Evolutionary conservation across 208 protist genomes (phyloP).

Genomic region (Trypanosoma platydactyli): DNA sequence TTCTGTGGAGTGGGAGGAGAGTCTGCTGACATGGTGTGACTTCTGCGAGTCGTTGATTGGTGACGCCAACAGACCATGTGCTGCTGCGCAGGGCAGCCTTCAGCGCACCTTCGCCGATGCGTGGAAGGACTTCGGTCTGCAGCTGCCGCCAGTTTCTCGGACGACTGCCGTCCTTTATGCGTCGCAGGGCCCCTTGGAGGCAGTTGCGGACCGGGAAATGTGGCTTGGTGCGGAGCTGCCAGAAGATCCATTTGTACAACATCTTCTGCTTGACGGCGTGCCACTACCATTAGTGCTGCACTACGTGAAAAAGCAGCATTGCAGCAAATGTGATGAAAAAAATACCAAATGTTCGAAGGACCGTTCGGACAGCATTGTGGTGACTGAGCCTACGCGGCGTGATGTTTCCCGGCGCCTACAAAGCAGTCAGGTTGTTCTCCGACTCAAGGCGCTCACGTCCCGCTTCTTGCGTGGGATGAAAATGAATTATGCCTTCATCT

Average conservation of each 20-base stretch:
- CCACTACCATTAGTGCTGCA: constrained; percentile 37
- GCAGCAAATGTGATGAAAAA: not conserved
- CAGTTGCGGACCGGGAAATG: constrained; percentile 51
- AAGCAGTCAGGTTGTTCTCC: constrained; percentile 39
- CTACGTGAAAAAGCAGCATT: constrained; percentile 9
- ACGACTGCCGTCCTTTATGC: constrained; percentile 47
- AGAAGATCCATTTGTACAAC: constrained; percentile 45
- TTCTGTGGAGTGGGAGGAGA: constrained; percentile 50
- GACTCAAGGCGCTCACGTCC: constrained; percentile 34
- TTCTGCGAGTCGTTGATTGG: constrained; percentile 56
- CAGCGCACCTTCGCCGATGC: constrained; percentile 48
- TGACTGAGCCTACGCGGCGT: constrained; percentile 19
- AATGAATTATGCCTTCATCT: constrained; percentile 79
- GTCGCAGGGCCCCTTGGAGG: constrained; percentile 65
- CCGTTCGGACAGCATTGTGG: not conserved
- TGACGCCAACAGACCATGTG: constrained; percentile 25
- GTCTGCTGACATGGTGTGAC: constrained; percentile 44
- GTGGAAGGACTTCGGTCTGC: constrained; percentile 51
- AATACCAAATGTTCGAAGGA: not conserved
- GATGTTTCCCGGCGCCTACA: constrained; percentile 30
- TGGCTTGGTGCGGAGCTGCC: constrained; percentile 39
- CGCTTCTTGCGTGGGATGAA: constrained; percentile 28
- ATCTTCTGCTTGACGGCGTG: constrained; percentile 47
- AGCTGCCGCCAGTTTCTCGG: constrained; percentile 29
- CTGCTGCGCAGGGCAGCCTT: constrained; percentile 40